phyloP scores from a whole-genome alignment of 192 early-diverging fungal genomes.

The Gryganskiella cystojenkinii region DNA sequence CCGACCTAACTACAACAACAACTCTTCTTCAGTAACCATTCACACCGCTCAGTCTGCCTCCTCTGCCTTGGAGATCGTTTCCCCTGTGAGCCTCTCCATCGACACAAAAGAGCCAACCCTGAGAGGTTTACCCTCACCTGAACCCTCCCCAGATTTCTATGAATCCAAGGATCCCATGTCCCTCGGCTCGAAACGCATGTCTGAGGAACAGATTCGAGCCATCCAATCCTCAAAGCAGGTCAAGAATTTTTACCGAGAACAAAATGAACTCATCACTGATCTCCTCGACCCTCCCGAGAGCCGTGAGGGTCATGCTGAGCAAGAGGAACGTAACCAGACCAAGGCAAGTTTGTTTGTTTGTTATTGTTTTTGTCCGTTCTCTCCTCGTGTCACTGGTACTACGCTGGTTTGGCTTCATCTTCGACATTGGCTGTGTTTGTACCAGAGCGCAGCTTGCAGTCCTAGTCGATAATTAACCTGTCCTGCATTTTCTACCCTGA shows the following conservation, averaged over 20 bases:
- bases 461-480: not conserved
- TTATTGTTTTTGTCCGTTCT: too few species aligned
- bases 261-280: constrained; percentile 85
- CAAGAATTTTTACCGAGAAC: constrained; percentile 79
- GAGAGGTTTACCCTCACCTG: constrained; percentile 16
- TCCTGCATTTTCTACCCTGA: not conserved
- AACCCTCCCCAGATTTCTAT: constrained; percentile 37
- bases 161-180: constrained; percentile 53
- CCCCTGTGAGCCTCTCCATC: constrained; percentile 1
- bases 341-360: constrained; percentile 28
- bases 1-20: not conserved
- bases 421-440: too few species aligned
- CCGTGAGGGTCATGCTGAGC: constrained; percentile 49
- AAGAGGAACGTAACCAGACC: constrained; percentile 38
- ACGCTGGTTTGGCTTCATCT: too few species aligned
- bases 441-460: too few species aligned
- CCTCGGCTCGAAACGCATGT: constrained; percentile 52
- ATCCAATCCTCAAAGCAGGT: constrained; percentile 59
- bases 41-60: constrained; percentile 8
- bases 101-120: not conserved
- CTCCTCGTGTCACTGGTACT: too few species aligned
- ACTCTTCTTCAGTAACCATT: not conserved
- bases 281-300: constrained; percentile 68
- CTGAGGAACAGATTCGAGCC: constrained; percentile 61
- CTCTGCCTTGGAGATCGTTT: not conserved